Percentiles rank a stretch among this genome's conserved stretches.
Conservation (phyloP, 768 basidiomycete species). For the Kwoniella botswanensis region DNA sequence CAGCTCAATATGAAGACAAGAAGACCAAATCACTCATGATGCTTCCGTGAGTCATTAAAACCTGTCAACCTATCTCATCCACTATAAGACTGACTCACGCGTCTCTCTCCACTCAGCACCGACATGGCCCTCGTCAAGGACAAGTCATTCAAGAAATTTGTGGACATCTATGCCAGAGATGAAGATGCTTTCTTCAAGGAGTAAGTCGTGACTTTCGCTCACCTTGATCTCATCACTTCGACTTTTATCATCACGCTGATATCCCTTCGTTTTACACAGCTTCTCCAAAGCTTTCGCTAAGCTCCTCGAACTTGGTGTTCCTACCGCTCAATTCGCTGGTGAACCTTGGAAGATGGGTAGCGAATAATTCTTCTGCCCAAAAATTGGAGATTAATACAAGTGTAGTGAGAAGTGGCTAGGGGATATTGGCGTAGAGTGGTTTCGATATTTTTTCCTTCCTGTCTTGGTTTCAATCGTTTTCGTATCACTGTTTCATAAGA, state of each 20-base stretch:
- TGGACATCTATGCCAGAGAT: slow-evolving; percentile 83
- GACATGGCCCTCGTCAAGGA: slow-evolving; percentile 88
- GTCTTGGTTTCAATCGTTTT: too few relatives aligned
- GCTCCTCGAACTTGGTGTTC: slow-evolving; percentile 93
- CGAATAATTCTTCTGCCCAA: background rate
- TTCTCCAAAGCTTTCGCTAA: slow-evolving; percentile 78
- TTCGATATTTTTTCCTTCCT: too few relatives aligned
- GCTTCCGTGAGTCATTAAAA: slow-evolving; percentile 72
- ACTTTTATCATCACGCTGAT: too few relatives aligned
- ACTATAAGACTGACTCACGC: slow-evolving; percentile 18
- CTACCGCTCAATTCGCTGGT: slow-evolving; percentile 72
- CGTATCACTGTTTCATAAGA: too few relatives aligned
- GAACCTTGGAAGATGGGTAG: slow-evolving; percentile 77
- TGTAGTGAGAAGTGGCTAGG: too few relatives aligned
- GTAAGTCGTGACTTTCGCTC: slow-evolving; percentile 62
- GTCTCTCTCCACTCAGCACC: slow-evolving; percentile 62
- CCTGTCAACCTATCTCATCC: background rate
- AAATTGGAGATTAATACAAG: too few relatives aligned
- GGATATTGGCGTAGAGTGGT: too few relatives aligned
- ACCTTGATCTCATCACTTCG: background rate
- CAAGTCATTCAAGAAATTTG: slow-evolving; percentile 88
- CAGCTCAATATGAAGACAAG: slow-evolving; percentile 93
- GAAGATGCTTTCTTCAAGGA: slow-evolving; percentile 91
- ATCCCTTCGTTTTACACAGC: slow-evolving; percentile 51
- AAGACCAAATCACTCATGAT: slow-evolving; percentile 89